phyloP scores from a whole-genome alignment of 306 rosid species.

The Alnus rubra region DNA sequence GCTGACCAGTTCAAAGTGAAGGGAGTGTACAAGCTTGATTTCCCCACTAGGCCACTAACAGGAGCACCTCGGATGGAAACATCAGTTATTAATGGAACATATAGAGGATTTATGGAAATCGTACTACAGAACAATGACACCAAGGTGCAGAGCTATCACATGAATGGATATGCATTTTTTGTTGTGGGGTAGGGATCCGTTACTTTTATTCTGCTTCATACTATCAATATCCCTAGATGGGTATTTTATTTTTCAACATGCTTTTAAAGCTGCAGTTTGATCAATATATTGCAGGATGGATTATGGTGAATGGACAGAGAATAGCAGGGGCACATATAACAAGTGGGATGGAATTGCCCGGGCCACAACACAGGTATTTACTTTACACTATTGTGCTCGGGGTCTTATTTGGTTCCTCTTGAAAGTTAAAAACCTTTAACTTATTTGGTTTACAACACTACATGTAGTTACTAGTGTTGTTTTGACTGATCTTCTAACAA shows the following conservation, averaged over 20 bases:
- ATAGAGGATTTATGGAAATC: conserved; percentile 88
- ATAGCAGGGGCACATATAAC: conserved; percentile 94
- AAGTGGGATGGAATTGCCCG: conserved; percentile 99
- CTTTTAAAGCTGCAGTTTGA: conserved; percentile 17
- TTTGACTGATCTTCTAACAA: not conserved
- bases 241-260: not conserved
- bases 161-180: conserved; percentile 89
- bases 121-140: conserved; percentile 90
- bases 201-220: conserved; percentile 20
- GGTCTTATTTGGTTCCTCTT: conserved; percentile 8
- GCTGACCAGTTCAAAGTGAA: conserved; percentile 78
- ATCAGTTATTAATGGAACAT: conserved; percentile 85
- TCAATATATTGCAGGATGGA: conserved; percentile 74
- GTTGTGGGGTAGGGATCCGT: conserved; percentile 71
- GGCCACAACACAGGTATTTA: conserved; percentile 68
- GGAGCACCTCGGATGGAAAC: conserved; percentile 70
- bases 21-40: conserved; percentile 81
- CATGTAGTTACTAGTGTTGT: not conserved
- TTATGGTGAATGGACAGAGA: conserved; percentile 91
- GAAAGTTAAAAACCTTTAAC: not conserved
- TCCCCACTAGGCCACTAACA: conserved; percentile 70
- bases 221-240: not conserved
- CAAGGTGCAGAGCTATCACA: conserved; percentile 84
- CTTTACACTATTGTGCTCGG: not conserved
- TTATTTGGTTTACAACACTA: not conserved